phyloP scores from a whole-genome alignment of 257 asterid species.

The Nicotiana attenuata region DNA sequence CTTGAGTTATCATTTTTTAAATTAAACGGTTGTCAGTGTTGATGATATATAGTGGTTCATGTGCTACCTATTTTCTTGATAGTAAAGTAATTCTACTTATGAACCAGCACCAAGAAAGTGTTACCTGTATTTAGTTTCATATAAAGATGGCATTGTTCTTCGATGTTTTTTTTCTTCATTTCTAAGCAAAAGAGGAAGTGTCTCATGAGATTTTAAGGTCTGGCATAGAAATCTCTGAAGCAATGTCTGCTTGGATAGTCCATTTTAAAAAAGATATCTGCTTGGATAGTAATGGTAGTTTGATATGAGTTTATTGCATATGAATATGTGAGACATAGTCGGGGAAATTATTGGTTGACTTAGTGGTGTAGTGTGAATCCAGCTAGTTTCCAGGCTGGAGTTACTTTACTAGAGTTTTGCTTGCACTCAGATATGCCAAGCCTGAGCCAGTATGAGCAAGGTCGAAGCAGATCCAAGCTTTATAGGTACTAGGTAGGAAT shows the following conservation, averaged over 20 bases:
- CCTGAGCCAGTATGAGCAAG: background rate
- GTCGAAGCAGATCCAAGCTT: background rate
- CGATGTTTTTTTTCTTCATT: background rate
- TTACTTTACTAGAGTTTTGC: background rate
- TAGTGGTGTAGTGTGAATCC: background rate
- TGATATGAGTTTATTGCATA: background rate
- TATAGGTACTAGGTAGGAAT: background rate
- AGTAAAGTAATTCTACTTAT: background rate
- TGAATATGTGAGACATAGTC: background rate
- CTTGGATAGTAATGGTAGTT: background rate
- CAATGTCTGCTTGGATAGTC: background rate
- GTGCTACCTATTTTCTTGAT: slow-evolving; percentile 1
- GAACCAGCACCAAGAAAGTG: background rate
- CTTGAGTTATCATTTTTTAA: background rate
- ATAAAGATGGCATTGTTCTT: background rate
- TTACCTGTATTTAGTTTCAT: background rate
- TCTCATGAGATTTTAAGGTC: background rate
- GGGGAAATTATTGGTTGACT: background rate
- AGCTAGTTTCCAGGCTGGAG: background rate
- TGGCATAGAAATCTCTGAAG: background rate
- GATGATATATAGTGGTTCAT: background rate
- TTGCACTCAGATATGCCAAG: slow-evolving; percentile 2
- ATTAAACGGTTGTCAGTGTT: background rate
- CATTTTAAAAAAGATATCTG: background rate
- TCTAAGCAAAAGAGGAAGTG: background rate